phyloP scores from a whole-genome alignment of 768 basidiomycete genomes.

The Flagelloscypha sp. region DNA sequence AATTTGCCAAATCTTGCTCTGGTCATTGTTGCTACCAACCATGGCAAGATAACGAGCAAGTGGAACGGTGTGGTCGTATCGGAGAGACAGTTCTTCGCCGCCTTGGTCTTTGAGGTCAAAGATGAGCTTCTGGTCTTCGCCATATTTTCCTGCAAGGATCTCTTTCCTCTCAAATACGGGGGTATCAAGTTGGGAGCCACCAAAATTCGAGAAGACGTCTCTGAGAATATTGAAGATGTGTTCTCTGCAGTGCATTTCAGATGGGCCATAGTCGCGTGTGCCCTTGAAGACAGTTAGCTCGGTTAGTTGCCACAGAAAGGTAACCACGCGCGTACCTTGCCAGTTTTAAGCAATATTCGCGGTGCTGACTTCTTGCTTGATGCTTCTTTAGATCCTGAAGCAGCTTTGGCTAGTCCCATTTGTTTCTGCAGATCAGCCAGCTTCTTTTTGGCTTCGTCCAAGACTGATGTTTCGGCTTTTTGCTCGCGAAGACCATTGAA shows the following conservation, averaged over 20 bases:
- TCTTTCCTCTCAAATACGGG: constrained; percentile 98
- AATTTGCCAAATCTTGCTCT: constrained; percentile 90
- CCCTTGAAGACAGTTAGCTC: constrained; percentile 44
- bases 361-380: constrained; percentile 65
- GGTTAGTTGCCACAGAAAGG: constrained; percentile 8
- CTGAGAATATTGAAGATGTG: constrained; percentile 86
- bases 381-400: constrained; percentile 34
- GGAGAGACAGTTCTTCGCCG: constrained; percentile 87
- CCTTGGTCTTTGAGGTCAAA: constrained; percentile 98
- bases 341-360: constrained; percentile 78
- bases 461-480: constrained; percentile 37
- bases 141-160: constrained; percentile 92
- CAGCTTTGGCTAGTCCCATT: constrained; percentile 34
- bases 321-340: constrained; percentile 55
- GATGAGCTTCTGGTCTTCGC: constrained; percentile 95
- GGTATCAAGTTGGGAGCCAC: constrained; percentile 90
- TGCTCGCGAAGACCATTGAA: constrained; percentile 55
- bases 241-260: constrained; percentile 86
- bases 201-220: constrained; percentile 80
- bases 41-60: constrained; percentile 94
- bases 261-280: constrained; percentile 89
- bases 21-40: constrained; percentile 70
- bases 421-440: constrained; percentile 62
- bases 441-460: constrained; percentile 62
- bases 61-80: constrained; percentile 97